Evolutionary conservation across 805 yeast species (phyloP).

Genomic region (Ogataea sp.): DNA sequence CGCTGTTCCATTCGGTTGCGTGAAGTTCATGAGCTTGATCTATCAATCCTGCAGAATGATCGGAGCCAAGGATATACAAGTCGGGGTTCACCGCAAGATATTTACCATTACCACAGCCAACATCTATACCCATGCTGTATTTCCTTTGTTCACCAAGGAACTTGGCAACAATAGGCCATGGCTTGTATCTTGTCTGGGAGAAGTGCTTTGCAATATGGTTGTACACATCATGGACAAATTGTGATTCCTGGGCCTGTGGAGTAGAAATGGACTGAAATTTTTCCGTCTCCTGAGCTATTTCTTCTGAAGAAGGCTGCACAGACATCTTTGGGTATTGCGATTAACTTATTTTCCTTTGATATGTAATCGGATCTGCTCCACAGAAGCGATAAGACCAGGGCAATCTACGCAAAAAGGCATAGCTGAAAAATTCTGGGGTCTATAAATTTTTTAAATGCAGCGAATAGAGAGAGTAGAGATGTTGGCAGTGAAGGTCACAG

Average conservation of each 20-base stretch:
- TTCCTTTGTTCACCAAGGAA: constrained; percentile 43
- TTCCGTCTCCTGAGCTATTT: constrained; percentile 19
- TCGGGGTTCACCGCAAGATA: constrained; percentile 67
- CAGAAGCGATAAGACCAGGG: too few relatives aligned
- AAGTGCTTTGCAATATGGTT: constrained; percentile 90
- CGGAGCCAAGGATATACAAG: constrained; percentile 66
- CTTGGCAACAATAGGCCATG: constrained; percentile 91
- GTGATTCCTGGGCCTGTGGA: constrained; percentile 58
- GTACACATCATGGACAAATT: constrained; percentile 85
- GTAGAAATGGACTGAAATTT: constrained; percentile 23
- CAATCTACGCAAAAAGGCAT: too few relatives aligned
- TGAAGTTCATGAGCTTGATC: constrained; percentile 47
- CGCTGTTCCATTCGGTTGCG: constrained; percentile 24
- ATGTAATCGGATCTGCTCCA: too few relatives aligned
- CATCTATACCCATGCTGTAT: constrained; percentile 77
- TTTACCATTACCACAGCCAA: constrained; percentile 97
- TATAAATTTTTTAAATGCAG: too few relatives aligned
- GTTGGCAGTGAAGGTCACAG: too few relatives aligned
- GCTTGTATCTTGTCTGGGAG: constrained; percentile 89
- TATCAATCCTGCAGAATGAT: constrained; percentile 62
- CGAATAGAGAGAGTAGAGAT: too few relatives aligned
- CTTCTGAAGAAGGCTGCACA: constrained; percentile 21
- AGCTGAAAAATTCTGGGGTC: too few relatives aligned
- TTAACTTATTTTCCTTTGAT: background rate
- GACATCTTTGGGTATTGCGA: too few relatives aligned